A percentile compares a stretch with the other conserved stretches of the same genome.
phyloP scores from a whole-genome alignment of 305 asterid species.

The Rubia balearica region DNA sequence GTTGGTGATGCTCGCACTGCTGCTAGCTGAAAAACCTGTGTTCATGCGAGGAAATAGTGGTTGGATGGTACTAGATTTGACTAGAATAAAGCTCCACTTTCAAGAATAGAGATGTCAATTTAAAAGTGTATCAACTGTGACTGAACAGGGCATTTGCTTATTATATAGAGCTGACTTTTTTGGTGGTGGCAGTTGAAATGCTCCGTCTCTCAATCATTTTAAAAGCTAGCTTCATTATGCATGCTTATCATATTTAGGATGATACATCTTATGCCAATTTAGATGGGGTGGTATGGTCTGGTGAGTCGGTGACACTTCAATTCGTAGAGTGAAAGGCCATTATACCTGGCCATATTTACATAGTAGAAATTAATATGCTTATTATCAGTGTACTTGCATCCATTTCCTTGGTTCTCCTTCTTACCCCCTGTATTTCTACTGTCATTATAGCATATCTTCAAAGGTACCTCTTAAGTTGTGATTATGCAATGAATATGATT shows the following conservation, averaged over 20 bases:
- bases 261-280: background rate
- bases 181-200: background rate
- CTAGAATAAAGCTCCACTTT: constrained; percentile 4
- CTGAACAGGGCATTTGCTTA: background rate
- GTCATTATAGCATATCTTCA: background rate
- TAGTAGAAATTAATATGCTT: background rate
- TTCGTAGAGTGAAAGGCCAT: background rate
- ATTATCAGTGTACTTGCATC: background rate
- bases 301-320: background rate
- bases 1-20: constrained; percentile 24
- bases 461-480: constrained; percentile 1
- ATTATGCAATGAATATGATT: background rate
- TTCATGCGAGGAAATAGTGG: constrained; percentile 1
- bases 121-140: constrained; percentile 2
- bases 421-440: background rate
- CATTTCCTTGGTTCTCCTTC: constrained; percentile 3
- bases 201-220: background rate
- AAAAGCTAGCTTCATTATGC: background rate
- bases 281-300: background rate
- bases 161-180: background rate
- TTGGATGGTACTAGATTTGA: constrained; percentile 1
- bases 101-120: constrained; percentile 5
- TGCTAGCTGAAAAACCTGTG: constrained; percentile 9
- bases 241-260: background rate
- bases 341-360: background rate